Evolutionary conservation across 441 rosid genomes (phyloP).

Genomic region (Macaranga tanarius): DNA sequence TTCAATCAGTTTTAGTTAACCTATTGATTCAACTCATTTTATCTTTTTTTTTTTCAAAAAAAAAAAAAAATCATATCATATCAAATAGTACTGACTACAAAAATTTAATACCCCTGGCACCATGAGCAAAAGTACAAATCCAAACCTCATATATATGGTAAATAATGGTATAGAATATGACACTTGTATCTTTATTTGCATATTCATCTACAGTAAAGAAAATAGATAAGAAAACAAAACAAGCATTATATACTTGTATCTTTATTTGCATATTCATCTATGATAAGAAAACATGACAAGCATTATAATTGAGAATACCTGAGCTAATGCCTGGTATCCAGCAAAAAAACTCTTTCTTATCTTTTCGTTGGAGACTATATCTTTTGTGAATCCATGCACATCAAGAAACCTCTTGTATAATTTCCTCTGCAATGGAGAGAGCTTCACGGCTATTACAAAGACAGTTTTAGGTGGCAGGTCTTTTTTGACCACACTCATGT

Average conservation of each 20-base stretch:
- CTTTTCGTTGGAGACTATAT: constrained; percentile 57
- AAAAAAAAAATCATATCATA: no score
- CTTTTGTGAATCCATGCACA: constrained; percentile 79
- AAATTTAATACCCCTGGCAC: neutral
- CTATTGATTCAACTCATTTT: neutral
- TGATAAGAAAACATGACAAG: constrained; percentile 15
- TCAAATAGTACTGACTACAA: neutral
- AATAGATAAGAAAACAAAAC: no score
- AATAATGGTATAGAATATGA: neutral
- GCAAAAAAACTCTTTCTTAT: constrained; percentile 93
- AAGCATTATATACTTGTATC: no score
- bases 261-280: neutral
- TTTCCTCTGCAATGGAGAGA: constrained; percentile 88
- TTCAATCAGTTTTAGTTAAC: neutral
- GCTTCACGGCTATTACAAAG: constrained; percentile 92
- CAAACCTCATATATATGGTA: neutral
- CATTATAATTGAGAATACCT: constrained; percentile 41
- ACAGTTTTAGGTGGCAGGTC: constrained; percentile 99
- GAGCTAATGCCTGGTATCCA: constrained; percentile 99
- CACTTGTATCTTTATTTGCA: neutral
- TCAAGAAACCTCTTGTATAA: constrained; percentile 93
- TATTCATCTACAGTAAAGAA: no score
- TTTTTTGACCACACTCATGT: constrained; percentile 94
- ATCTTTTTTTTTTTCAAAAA: no score
- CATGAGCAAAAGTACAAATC: neutral